Evolutionary conservation across 805 yeast species (phyloP).

Genomic region (Lachancea cidri): DNA sequence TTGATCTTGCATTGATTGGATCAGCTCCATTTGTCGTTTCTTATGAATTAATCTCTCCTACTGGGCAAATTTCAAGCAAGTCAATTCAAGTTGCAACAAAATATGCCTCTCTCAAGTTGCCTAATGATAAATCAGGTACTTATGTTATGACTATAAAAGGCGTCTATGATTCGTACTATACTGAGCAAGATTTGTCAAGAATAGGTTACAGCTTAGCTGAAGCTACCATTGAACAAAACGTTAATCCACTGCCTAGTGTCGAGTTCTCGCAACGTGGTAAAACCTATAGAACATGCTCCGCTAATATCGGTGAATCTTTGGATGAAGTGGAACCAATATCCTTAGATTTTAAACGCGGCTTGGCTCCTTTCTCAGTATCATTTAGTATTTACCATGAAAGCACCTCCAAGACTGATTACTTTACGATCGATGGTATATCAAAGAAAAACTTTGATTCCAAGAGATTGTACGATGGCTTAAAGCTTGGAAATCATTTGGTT

Average conservation of each 20-base stretch:
- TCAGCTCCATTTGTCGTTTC: conserved; percentile 63
- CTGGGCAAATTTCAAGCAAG: conserved; percentile 39
- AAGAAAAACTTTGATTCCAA: conserved; percentile 34
- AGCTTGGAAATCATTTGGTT: conserved; percentile 67
- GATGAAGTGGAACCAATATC: conserved; percentile 46
- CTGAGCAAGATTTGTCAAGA: conserved; percentile 34
- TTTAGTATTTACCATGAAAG: conserved; percentile 57
- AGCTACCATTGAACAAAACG: conserved; percentile 44
- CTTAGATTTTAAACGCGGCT: conserved; percentile 47
- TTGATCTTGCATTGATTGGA: conserved; percentile 51
- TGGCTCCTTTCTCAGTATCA: conserved; percentile 55
- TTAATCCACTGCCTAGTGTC: conserved; percentile 59
- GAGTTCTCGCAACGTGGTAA: conserved; percentile 44
- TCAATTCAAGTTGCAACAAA: conserved; percentile 47
- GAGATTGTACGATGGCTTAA: conserved; percentile 46
- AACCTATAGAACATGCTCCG: conserved; percentile 46
- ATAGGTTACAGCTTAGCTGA: conserved; percentile 28
- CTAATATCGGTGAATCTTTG: conserved; percentile 31
- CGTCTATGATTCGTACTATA: conserved; percentile 62
- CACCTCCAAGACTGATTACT: conserved; percentile 46
- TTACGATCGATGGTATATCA: conserved; percentile 42
- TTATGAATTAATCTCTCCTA: conserved; percentile 58
- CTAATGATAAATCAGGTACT: conserved; percentile 48
- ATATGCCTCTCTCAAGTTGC: conserved; percentile 43
- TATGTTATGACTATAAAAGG: conserved; percentile 57